A percentile compares a stretch with the other conserved stretches of the same genome.
These are phyloP conservation scores for Nemania sp. DNA, from an alignment of 2,329 filamentous ascomycete species.

Conservation along the genomic window DNA sequence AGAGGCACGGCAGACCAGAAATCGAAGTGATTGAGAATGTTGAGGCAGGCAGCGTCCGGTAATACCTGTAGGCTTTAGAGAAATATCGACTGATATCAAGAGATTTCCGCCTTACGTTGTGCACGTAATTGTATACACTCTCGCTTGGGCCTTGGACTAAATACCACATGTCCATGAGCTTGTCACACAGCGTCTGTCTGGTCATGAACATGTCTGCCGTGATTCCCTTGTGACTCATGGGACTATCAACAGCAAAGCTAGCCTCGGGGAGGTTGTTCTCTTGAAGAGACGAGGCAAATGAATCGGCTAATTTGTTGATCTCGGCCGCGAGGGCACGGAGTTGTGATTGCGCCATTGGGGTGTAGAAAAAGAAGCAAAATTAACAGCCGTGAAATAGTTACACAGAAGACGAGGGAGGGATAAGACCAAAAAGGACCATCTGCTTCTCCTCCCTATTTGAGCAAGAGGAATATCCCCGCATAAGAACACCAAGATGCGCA, in stretches of 20 bases:
- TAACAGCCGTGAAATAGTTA: not conserved
- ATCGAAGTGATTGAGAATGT: conserved; percentile 56
- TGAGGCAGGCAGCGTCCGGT: conserved; percentile 50
- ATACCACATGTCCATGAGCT: conserved; percentile 51
- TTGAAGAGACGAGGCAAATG: conserved; percentile 47
- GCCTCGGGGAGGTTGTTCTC: conserved; percentile 49
- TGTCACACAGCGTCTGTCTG: conserved; percentile 50
- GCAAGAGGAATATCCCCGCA: not conserved
- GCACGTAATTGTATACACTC: conserved; percentile 52
- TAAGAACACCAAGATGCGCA: not conserved
- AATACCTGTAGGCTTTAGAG: conserved; percentile 42
- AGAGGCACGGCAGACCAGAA: conserved; percentile 57
- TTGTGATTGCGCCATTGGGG: conserved; percentile 39
- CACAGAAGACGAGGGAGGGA: not conserved
- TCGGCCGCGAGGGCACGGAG: conserved; percentile 50
- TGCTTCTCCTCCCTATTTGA: conserved; percentile 2
- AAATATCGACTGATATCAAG: not conserved
- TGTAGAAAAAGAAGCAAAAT: not conserved
- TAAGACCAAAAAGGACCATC: too few species aligned
- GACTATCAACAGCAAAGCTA: conserved; percentile 50
- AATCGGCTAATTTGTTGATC: conserved; percentile 49
- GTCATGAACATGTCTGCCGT: conserved; percentile 49
- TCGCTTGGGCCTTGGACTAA: conserved; percentile 54
- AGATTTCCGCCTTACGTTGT: conserved; percentile 41
- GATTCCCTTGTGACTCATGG: conserved; percentile 47